phyloP scores from a whole-genome alignment of 441 rosid genomes.

The Croton laevigatus region DNA sequence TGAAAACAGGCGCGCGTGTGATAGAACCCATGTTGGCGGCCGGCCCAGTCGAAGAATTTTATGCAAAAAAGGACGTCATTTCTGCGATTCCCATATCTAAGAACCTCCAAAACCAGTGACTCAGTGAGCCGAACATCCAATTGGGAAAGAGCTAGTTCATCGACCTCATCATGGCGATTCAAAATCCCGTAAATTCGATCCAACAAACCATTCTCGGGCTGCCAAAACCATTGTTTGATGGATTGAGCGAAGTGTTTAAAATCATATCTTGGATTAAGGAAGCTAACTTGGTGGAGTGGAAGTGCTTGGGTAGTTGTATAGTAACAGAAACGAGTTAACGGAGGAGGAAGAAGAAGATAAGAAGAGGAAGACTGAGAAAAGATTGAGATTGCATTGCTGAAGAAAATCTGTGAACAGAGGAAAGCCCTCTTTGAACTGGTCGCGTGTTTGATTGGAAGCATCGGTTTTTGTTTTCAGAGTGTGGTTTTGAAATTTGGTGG shows the following conservation, averaged over 20 bases:
- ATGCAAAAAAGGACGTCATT: slow-evolving; percentile 65
- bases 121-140: slow-evolving; percentile 53
- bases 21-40: slow-evolving; percentile 56
- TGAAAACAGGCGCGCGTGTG: slow-evolving; percentile 64
- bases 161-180: slow-evolving; percentile 26
- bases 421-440: slow-evolving; percentile 16
- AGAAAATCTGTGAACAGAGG: slow-evolving; percentile 6
- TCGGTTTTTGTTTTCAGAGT: not conserved
- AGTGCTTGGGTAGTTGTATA: slow-evolving; percentile 11
- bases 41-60: slow-evolving; percentile 94
- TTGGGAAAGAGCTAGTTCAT: slow-evolving; percentile 38
- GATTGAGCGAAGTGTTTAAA: slow-evolving; percentile 32
- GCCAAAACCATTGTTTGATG: slow-evolving; percentile 57
- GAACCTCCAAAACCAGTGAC: slow-evolving; percentile 54
- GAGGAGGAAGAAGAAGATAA: not conserved
- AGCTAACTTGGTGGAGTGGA: not conserved
- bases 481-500: not conserved
- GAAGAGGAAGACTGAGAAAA: not conserved
- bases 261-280: not conserved
- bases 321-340: not conserved
- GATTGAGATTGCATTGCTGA: not conserved
- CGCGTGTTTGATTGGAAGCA: slow-evolving; percentile 20
- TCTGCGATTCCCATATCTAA: slow-evolving; percentile 36
- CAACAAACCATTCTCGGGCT: slow-evolving; percentile 25
- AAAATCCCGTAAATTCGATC: slow-evolving; percentile 51